These are phyloP conservation scores for Fusarium sp. DNA, from an alignment of 2,329 filamentous ascomycete genomes.

Conservation along the genomic window DNA sequence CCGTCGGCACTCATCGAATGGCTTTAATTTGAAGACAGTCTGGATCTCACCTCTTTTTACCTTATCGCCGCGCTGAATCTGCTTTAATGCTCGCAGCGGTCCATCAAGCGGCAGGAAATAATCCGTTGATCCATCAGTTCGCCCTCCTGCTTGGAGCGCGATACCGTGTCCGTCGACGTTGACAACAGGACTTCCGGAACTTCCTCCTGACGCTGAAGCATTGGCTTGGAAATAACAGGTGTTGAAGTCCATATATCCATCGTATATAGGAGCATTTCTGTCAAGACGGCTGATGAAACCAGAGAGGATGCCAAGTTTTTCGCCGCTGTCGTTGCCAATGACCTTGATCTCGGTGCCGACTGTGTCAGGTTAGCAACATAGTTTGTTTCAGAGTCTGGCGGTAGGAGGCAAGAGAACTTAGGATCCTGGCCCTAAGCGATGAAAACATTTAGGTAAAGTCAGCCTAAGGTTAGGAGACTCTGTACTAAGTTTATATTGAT, in stretches of 20 bases:
- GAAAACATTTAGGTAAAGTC: background rate
- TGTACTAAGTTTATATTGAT: background rate
- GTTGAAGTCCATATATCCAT: constrained; percentile 98
- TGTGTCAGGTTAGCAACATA: background rate
- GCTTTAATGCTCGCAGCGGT: constrained; percentile 84
- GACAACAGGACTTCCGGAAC: constrained; percentile 95
- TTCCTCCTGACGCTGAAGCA: constrained; percentile 93
- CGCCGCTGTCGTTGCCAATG: constrained; percentile 26
- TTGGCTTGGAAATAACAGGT: constrained; percentile 97
- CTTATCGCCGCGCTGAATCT: constrained; percentile 78
- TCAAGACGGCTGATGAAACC: constrained; percentile 96
- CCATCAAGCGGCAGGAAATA: constrained; percentile 96
- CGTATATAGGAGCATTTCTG: constrained; percentile 95
- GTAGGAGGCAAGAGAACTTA: background rate
- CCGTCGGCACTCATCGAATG: constrained; percentile 94
- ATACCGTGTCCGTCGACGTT: constrained; percentile 90
- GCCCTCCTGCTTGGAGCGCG: constrained; percentile 84
- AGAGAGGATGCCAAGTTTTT: constrained; percentile 59
- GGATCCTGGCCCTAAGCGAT: background rate
- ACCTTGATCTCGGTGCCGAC: constrained; percentile 30
- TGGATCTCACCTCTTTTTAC: constrained; percentile 93
- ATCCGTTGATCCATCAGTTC: constrained; percentile 94
- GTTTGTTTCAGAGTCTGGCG: accelerated
- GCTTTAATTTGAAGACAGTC: constrained; percentile 95
- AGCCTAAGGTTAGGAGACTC: background rate